These are phyloP conservation scores for Echinosophora koreensis DNA, from an alignment of 306 rosid genomes.

Conservation along the genomic window DNA sequence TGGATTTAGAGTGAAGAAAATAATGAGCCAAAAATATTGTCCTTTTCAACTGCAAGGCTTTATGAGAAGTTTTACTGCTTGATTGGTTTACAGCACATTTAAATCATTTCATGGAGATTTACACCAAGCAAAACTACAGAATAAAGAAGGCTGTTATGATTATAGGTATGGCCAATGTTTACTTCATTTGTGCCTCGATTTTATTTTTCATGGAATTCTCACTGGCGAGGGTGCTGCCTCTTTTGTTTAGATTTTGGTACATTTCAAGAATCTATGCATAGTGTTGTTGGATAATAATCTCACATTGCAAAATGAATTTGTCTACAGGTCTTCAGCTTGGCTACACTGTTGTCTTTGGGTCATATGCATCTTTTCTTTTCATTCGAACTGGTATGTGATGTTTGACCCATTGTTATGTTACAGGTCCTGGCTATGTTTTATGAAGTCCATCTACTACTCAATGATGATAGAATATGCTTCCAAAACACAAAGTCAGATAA, in stretches of 20 bases:
- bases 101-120: constrained; percentile 87
- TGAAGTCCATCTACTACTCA: constrained; percentile 1
- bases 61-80: constrained; percentile 39
- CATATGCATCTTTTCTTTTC: constrained; percentile 94
- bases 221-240: constrained; percentile 3
- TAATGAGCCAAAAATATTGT: background rate
- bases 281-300: constrained; percentile 41
- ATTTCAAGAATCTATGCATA: constrained; percentile 34
- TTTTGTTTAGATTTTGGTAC: constrained; percentile 4
- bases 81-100: constrained; percentile 81
- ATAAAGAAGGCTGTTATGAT: constrained; percentile 63
- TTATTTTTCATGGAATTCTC: constrained; percentile 30
- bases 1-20: constrained; percentile 31
- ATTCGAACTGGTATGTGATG: constrained; percentile 80
- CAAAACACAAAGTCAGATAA: constrained; percentile 33
- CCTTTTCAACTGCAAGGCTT: constrained; percentile 32
- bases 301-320: constrained; percentile 26
- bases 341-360: constrained; percentile 91
- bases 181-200: constrained; percentile 25
- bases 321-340: constrained; percentile 91
- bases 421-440: constrained; percentile 27
- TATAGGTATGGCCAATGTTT: constrained; percentile 63
- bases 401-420: constrained; percentile 33
- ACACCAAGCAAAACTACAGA: constrained; percentile 73
- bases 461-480: constrained; percentile 3